phyloP scores from a whole-genome alignment of 2,329 filamentous ascomycete genomes.

The Paraconiothyrium sp. region DNA sequence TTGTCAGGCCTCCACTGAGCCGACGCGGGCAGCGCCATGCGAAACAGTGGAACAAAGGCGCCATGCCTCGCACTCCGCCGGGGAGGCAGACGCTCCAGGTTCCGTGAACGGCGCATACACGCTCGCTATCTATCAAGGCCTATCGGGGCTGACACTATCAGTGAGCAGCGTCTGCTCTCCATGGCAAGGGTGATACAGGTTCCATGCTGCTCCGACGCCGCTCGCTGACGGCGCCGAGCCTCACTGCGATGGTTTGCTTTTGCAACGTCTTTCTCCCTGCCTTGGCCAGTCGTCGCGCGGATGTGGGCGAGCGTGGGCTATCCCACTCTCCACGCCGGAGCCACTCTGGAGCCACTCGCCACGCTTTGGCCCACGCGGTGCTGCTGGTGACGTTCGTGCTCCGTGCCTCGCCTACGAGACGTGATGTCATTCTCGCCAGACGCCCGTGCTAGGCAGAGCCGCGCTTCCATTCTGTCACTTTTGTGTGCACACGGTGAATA shows the following conservation, averaged over 20 bases:
- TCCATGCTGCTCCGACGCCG: not conserved
- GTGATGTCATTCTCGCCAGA: conserved; percentile 6
- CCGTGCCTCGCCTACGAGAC: conserved; percentile 3
- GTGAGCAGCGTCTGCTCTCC: too few relatives aligned
- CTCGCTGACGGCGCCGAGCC: not conserved
- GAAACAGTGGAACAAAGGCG: conserved; percentile 36
- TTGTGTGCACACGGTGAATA: not conserved
- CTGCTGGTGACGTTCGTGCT: conserved; percentile 1
- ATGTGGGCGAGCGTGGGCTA: not conserved
- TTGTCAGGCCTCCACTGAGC: conserved; percentile 5
- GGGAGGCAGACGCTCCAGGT: conserved; percentile 1
- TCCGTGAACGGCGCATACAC: conserved; percentile 4
- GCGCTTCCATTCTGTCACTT: not conserved
- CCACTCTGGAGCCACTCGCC: not conserved
- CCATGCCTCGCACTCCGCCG: conserved; percentile 11
- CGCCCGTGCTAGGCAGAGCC: not conserved
- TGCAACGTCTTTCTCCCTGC: not conserved
- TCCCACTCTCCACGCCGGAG: not conserved
- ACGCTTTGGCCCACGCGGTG: conserved; percentile 3
- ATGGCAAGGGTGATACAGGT: too few relatives aligned
- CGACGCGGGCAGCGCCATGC: conserved; percentile 22
- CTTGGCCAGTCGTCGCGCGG: not conserved
- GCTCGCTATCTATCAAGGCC: not conserved
- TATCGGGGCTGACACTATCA: too few relatives aligned
- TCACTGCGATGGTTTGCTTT: not conserved